Evolutionary conservation across 129 eudicot genomes (phyloP), one percentile per base, ranked within the genome.

Genomic region (Gnaphalium uliginosum): DNA sequence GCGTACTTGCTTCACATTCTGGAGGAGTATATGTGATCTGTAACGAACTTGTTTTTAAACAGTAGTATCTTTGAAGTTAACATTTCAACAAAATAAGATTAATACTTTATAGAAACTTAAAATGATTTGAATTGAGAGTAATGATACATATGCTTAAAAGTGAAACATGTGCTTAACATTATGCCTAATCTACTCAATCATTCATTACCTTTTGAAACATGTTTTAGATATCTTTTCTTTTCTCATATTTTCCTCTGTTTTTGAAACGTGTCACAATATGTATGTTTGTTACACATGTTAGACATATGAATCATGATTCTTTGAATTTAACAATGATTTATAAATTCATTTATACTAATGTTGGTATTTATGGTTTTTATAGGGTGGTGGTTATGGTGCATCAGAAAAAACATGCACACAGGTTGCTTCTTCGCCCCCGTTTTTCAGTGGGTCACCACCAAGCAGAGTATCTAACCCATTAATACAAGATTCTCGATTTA

Each of bases 361-460:
- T 33, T 26, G 39, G 33, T 39, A 7, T 43, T 25, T 60, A 1
- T 25, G 37, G 32, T 26, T 21, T 32, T n/a, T 33, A 21, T 83
- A 89, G 95, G 91, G 86, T 81, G 59, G 80, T 66, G 89, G 81
- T 72, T 77, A 76, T 82, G 83, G 81, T 63, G 72, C 50, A 61
- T 68, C 76, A 48, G 92, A 87, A 58, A 85, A 78, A 67, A 11
- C 86, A 11, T 74, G 76, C 60, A 43, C 81, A 41, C 89, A 82
- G 51, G 81, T 67, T 62, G 93, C 88, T 78, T 89, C 89, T 30
- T 87, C 96, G 33, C 93, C 96, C 84, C 92, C 95, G 22, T 93
- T 81, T 90, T 90, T 93, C 82, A 79, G 84, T 59, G 96, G 98
- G 81, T 93, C 98, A 19, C 98, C 98, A 53, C 98, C 98, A 64